phyloP scores from a whole-genome alignment of 1,284 basidiomycete species.

The Ustilago hordei region DNA sequence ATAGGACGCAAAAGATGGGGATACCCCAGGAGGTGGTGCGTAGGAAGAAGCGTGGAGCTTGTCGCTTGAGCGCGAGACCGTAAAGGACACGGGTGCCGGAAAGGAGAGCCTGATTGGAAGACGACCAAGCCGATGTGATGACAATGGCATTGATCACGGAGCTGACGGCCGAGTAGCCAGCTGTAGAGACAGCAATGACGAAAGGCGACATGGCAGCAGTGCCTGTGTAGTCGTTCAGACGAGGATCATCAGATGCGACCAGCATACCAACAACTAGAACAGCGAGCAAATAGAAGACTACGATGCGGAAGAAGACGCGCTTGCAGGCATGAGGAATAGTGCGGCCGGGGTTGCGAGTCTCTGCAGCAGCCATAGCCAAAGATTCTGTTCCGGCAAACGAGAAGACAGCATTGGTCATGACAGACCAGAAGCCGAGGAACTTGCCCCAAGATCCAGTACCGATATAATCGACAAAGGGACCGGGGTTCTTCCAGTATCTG shows the following conservation, averaged over 20 bases:
- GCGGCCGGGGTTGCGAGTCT: constrained; percentile 51
- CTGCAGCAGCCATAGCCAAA: constrained; percentile 55
- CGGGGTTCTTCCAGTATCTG: constrained; percentile 69
- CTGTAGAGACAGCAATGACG: constrained; percentile 67
- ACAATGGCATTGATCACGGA: constrained; percentile 79
- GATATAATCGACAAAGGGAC: constrained; percentile 70
- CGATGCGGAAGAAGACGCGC: constrained; percentile 80
- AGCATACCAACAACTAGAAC: constrained; percentile 79
- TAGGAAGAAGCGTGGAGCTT: constrained; percentile 81
- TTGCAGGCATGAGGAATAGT: constrained; percentile 67
- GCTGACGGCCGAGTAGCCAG: constrained; percentile 70
- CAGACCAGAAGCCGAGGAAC: constrained; percentile 66
- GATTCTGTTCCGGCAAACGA: constrained; percentile 83
- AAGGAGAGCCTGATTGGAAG: constrained; percentile 84
- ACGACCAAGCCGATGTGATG: constrained; percentile 85
- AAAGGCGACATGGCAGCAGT: constrained; percentile 53
- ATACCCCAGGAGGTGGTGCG: constrained; percentile 79
- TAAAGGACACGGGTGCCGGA: constrained; percentile 80
- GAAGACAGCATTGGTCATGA: constrained; percentile 77
- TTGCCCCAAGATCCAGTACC: constrained; percentile 75
- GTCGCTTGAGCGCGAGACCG: constrained; percentile 79
- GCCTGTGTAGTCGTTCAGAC: constrained; percentile 43
- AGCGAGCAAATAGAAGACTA: constrained; percentile 74
- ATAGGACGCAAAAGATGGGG: constrained; percentile 79
- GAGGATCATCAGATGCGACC: constrained; percentile 74